phyloP scores from a whole-genome alignment of 2,329 filamentous ascomycete genomes.

The Exophiala alcalophila region DNA sequence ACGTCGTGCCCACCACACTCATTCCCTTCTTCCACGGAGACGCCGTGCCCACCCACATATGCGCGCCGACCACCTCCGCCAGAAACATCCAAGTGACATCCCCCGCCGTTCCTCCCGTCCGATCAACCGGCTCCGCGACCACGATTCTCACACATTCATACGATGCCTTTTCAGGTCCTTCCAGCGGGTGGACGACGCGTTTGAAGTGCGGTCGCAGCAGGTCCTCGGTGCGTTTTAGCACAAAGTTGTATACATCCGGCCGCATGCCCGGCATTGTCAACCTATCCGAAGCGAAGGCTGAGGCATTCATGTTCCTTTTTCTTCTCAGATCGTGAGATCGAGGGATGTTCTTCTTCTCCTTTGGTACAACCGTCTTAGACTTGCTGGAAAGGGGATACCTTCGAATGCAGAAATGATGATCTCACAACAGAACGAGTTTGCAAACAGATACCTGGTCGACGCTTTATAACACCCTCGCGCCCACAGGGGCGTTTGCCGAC shows the following conservation, averaged over 20 bases:
- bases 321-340: not conserved
- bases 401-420: too few species aligned
- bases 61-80: slow-evolving; percentile 16
- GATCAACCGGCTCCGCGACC: slow-evolving; percentile 49
- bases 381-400: too few species aligned
- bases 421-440: too few species aligned
- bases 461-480: too few species aligned
- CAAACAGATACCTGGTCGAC: too few species aligned
- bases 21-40: too few species aligned
- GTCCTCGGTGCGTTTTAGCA: slow-evolving; percentile 44
- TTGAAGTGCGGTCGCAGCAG: slow-evolving; percentile 53
- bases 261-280: slow-evolving; percentile 66
- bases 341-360: not conserved
- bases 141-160: slow-evolving; percentile 74
- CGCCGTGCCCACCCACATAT: too few species aligned
- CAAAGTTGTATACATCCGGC: slow-evolving; percentile 52
- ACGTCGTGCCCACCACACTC: slow-evolving; percentile 32
- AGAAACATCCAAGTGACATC: slow-evolving; percentile 13
- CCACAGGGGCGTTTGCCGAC: too few species aligned
- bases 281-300: slow-evolving; percentile 52
- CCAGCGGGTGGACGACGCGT: slow-evolving; percentile 59
- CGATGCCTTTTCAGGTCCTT: slow-evolving; percentile 65
- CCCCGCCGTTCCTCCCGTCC: not conserved
- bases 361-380: too few species aligned
- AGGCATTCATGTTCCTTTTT: slow-evolving; percentile 51